Percentiles rank a stretch among this genome's conserved stretches.
phyloP scores from a whole-genome alignment of 2,329 filamentous ascomycete genomes.

The Exophiala lecanii-corni region DNA sequence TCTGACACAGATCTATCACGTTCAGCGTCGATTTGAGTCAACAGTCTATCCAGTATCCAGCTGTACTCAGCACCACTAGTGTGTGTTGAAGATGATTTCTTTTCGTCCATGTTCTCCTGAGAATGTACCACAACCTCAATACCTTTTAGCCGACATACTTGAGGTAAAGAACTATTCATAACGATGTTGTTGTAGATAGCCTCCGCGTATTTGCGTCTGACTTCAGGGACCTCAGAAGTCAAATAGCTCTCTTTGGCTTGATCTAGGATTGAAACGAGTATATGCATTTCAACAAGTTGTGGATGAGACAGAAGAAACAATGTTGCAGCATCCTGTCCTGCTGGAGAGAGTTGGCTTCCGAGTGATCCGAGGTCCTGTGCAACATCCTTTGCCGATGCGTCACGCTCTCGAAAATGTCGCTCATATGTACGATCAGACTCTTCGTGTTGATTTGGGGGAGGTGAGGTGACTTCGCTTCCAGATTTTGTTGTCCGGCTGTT shows the following conservation, averaged over 20 bases:
- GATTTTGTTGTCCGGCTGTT: not conserved
- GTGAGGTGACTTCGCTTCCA: not conserved
- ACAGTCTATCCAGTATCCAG: slow-evolving; percentile 14
- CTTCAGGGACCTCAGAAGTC: slow-evolving; percentile 1
- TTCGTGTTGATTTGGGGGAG: slow-evolving; percentile 9
- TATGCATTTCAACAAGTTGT: slow-evolving; percentile 11
- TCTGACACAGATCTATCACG: slow-evolving; percentile 14
- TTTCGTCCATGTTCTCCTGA: not conserved
- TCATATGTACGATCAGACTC: slow-evolving; percentile 14
- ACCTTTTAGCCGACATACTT: slow-evolving; percentile 12
- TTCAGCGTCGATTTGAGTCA: slow-evolving; percentile 15
- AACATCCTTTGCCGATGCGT: slow-evolving; percentile 11
- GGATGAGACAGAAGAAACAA: slow-evolving; percentile 17
- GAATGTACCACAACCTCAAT: slow-evolving; percentile 16
- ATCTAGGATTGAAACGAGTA: slow-evolving; percentile 8
- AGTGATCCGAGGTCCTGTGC: slow-evolving; percentile 11
- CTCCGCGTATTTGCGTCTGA: slow-evolving; percentile 11
- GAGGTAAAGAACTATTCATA: slow-evolving; percentile 9
- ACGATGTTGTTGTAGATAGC: slow-evolving; percentile 14
- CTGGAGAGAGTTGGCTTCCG: slow-evolving; percentile 8
- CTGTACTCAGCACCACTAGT: slow-evolving; percentile 1
- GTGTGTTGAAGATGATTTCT: not conserved
- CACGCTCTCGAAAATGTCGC: slow-evolving; percentile 15
- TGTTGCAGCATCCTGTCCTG: slow-evolving; percentile 5
- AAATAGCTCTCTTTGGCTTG: slow-evolving; percentile 14